phyloP scores from a whole-genome alignment of 2,329 filamentous ascomycete genomes.

The Pleomassaria siparia region DNA sequence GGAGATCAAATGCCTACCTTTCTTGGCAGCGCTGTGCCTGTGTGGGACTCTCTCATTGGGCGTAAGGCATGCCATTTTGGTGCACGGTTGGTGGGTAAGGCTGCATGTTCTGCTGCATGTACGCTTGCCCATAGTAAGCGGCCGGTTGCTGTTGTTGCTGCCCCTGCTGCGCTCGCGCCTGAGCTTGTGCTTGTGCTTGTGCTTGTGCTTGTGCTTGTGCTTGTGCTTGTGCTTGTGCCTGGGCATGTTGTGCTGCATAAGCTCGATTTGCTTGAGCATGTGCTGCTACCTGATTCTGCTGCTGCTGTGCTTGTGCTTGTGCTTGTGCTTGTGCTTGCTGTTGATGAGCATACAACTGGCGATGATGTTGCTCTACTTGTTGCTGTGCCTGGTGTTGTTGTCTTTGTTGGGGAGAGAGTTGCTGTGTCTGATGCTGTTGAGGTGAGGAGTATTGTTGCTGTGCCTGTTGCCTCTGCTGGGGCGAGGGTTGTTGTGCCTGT shows the following conservation, averaged over 20 bases:
- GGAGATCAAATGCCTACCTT: neutral
- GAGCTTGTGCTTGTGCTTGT: too few relatives aligned
- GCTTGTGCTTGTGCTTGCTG: too few relatives aligned
- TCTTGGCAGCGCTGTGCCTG: neutral
- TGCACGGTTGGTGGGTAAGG: neutral
- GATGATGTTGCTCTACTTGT: neutral
- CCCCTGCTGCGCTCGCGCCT: neutral
- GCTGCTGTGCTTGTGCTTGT: neutral
- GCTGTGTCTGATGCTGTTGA: neutral
- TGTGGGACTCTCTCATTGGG: neutral
- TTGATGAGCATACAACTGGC: neutral
- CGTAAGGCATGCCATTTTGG: neutral
- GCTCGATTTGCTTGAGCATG: neutral
- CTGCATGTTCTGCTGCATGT: conserved; percentile 1
- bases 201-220: too few relatives aligned
- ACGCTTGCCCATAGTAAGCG: neutral
- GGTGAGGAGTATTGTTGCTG: neutral
- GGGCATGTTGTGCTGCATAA: neutral
- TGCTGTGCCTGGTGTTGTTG: neutral
- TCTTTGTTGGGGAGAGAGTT: neutral
- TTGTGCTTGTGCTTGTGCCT: too few relatives aligned
- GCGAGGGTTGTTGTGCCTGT: neutral
- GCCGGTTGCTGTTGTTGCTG: neutral
- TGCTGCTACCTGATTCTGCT: neutral
- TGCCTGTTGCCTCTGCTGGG: neutral